Base-by-base conservation (phyloP, 2,329 filamentous ascomycete genomes). In the Hymenoscyphus salicellus region DNA sequence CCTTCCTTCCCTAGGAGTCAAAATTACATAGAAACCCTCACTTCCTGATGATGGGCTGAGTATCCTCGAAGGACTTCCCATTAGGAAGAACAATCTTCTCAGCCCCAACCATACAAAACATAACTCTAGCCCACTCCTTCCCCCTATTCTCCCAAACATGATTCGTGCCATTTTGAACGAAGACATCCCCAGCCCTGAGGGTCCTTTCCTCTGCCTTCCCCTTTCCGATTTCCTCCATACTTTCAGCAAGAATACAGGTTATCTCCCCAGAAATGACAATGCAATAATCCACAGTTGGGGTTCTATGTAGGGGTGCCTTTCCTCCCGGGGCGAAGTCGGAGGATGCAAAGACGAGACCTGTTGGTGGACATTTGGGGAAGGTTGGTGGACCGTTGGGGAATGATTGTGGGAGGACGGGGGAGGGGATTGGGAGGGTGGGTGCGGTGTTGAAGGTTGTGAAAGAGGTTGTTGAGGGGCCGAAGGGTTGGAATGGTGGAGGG, bases 91-190 rank as follows among this genome's bases (percentile, higher is more conserved):
- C 70, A 58, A 82, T 70, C 70, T 78, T 77, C 57, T 80, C 74
- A 17, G 77, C 74, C 7, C 76, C 77, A 3, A 82, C 70, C 75
- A 78, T 76, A 46, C 75, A 78, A 61, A 75, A 78, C 52, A 79
- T 68, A 0, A 81, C 72, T 28, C 77, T 72, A 58, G 78, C 80
- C 17, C 75, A 66, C 56, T 77, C 74, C 1, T 73, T 66, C 0
- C 75, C 74, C 17, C 76, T 73, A 64, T 83, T 82, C 17, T 75
- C 70, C 78, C 80, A 83, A n/a, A 72, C 67, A 65, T 83, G 81
- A 60, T 78, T 81, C 11, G 74, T 75, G 0, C 80, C 81, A 49
- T 77, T 72, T 69, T 81, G 77, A 0, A 81, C 72, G 38, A 80
- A 71, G n/a, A 77, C 68, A 55, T 82, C 79, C 11, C 79, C 79